Conservation (phyloP, 2,329 filamentous ascomycete genomes). For the Arthrobotrys sphaeroides region DNA sequence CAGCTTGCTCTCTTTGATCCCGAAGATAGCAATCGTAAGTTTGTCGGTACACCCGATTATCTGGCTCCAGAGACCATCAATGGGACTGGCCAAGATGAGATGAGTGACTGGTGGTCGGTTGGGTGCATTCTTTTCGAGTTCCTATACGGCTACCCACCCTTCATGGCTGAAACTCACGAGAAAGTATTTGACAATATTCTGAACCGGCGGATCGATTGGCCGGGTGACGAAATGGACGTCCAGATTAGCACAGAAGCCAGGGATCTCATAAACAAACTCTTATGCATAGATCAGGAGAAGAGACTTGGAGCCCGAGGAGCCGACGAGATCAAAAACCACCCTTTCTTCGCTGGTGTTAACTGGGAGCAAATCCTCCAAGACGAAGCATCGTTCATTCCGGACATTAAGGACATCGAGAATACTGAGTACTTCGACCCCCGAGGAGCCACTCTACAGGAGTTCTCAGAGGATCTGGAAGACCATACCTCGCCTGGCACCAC, state of each 20-base stretch:
- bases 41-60: slow-evolving; percentile 97
- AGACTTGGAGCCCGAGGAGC: slow-evolving; percentile 91
- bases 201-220: slow-evolving; percentile 89
- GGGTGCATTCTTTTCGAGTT: slow-evolving; percentile 98
- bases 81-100: slow-evolving; percentile 93
- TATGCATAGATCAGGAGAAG: slow-evolving; percentile 82
- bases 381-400: slow-evolving; percentile 93
- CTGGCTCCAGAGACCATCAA: slow-evolving; percentile 96
- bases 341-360: slow-evolving; percentile 86
- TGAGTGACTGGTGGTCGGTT: slow-evolving; percentile 99
- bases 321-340: slow-evolving; percentile 86
- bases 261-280: slow-evolving; percentile 90
- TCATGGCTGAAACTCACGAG: slow-evolving; percentile 88
- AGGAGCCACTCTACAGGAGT: slow-evolving; percentile 89
- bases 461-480: slow-evolving; percentile 93
- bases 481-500: slow-evolving; percentile 75
- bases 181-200: slow-evolving; percentile 97
- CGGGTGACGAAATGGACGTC: slow-evolving; percentile 74
- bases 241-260: slow-evolving; percentile 84
- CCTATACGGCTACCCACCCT: slow-evolving; percentile 89
- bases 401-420: slow-evolving; percentile 91
- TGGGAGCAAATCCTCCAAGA: slow-evolving; percentile 95
- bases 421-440: slow-evolving; percentile 97
- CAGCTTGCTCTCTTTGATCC: slow-evolving; percentile 95
- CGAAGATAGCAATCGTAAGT: slow-evolving; percentile 88